Base-by-base conservation (phyloP, 495 filamentous ascomycete genomes). In the Aspergillus bertholletiae region DNA sequence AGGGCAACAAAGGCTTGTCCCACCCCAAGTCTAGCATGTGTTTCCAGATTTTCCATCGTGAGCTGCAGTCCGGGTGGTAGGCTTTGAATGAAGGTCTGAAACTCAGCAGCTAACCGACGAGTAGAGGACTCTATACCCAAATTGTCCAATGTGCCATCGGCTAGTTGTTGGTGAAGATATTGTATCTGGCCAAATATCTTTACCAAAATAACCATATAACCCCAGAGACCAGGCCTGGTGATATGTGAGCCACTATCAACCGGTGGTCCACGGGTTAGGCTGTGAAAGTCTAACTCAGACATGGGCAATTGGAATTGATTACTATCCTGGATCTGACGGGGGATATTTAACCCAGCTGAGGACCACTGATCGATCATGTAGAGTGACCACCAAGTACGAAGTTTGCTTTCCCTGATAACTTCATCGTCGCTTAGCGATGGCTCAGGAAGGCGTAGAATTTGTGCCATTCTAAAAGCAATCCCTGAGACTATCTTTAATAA, bases 331-430 rank as follows among this genome's bases (percentile, higher is more conserved):
- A 65, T 54, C 45, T 59, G 58, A 24, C 53, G 49, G 7, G 56
- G 58, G 11, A 65, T 46, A 22, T 61, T 35, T 15, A 59, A 49
- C 3, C 62, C 62, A 11, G 62, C 62, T 21, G 62, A 65, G 17
- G 62, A 61, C 62, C 58, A 61, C 49, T 56, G 59, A 30, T 65
- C 58, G 26, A 65, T 65, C 62, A 65, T 65, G 32, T 61, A 61
- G 6, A 65, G 48, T 11, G 62, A 65, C 58, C 62, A 65, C 58
- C 59, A 65, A 9, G 55, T 61, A 47, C 58, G 50, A 34, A 62
- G 30, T n/a, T 57, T 65, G 27, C 57, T 55, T 51, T 65, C 59
- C 41, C 32, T 34, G 9, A 34, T 61, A 11, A 65, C 58, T 17
- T 13, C 44, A 27, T 60, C 62, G 8, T 65, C 62, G 2, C 27